A percentile compares a stretch with the other conserved stretches of the same genome.
Evolutionary conservation across 495 filamentous ascomycete genomes (phyloP).

Genomic region (Xylaria cubensis): DNA sequence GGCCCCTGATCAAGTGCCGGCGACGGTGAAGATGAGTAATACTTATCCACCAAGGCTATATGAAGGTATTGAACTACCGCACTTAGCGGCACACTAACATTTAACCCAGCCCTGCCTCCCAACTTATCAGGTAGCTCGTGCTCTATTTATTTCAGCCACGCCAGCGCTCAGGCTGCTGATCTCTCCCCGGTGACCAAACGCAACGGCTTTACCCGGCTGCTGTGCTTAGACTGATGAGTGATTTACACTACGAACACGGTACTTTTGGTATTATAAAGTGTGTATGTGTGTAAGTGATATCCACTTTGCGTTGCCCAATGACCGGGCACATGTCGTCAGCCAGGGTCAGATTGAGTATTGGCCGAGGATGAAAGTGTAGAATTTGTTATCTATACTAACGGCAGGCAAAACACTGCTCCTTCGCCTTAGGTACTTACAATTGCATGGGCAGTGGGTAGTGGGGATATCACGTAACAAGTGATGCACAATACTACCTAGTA

Average conservation of each 20-base stretch:
- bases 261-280: neutral
- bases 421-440: neutral
- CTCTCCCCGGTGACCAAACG: neutral
- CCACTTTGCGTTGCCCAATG: slow-evolving; percentile 3
- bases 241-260: neutral
- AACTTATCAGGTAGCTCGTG: neutral
- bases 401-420: neutral
- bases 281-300: neutral
- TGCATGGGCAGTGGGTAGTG: neutral
- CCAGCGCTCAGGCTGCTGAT: neutral
- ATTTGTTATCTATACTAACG: neutral
- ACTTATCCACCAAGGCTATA: neutral
- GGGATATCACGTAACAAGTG: neutral
- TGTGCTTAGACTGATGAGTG: neutral
- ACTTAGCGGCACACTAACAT: neutral
- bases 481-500: neutral
- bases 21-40: slow-evolving; percentile 13
- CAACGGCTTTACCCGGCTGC: neutral
- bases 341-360: neutral
- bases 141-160: slow-evolving; percentile 3
- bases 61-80: neutral
- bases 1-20: neutral
- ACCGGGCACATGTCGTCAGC: neutral
- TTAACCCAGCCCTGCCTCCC: slow-evolving; percentile 7
- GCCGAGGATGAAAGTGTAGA: neutral